Base-by-base conservation (phyloP, 768 basidiomycete genomes). In the Psilocybe sp. region DNA sequence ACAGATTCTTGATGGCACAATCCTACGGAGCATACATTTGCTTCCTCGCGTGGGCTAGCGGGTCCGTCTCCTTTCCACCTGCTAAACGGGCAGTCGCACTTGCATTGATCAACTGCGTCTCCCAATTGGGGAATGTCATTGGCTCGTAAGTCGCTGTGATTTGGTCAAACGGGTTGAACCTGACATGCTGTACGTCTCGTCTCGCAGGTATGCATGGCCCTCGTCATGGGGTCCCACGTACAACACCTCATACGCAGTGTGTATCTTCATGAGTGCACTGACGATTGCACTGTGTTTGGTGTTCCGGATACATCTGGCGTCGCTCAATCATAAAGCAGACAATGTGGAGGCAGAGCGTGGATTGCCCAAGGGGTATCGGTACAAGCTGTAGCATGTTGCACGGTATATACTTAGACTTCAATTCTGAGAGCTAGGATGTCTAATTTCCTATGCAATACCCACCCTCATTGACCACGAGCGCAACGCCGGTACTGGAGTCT, bases 71-170 rank as follows among this genome's bases (percentile, higher is more conserved):
- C 5, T 63, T 81, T n/a, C 84, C 92, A 19, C 77, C 90, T 4
- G 82, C 85, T n/a, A 95, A 94, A 67, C 84, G 92, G 4, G 88
- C 92, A 2, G 86, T 93, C n/a, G 86, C 86, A 11, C 74, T 96
- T 42, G 92, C 91, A 1, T 68, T 89, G 52, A 80, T 93, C 59
- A 92, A 94, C 64, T 81, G 85, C 37, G 81, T 91, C 60, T 85
- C 86, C 8, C 84, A 90, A 60, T 74, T 90, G 3, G 93, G 93
- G 1, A 95, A 95, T 69, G 76, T 96, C 37, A 70, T 83, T 38
- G 92, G 92, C 54, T 85, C 90, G 73, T 94, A 73, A 70, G 82
- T 79, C 20, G n/a, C 57, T 48, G 18, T 42, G 40, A 14, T 20
- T 36, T 41, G 28, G 12, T 28, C 40, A 44, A 47, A 43, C 31